Evolutionary conservation across 2,329 filamentous ascomycete genomes (phyloP), one percentile per base, ranked within the genome.

Genomic region (Sarocladiaceae sp.): DNA sequence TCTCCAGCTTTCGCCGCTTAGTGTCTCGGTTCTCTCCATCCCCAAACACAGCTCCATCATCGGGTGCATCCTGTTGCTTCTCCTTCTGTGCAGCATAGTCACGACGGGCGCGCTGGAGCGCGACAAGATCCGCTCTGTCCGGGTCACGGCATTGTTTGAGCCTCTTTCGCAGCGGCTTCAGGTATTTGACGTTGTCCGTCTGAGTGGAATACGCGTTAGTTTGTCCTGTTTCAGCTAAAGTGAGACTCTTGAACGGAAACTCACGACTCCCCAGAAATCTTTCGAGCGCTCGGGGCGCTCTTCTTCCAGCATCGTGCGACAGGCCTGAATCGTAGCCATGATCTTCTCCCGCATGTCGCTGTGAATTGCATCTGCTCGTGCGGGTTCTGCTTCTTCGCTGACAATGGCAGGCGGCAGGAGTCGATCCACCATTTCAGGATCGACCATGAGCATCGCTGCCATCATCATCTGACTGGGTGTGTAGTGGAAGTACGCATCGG

Each of bases 401-500:
- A 6, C 6, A 13, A 24, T 10, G n/a, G 13, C 27, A 3, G 45
- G 68, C 1, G 67, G 63, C 11, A 78, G 56, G 34, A 80, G 51
- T 3, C 63, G 60, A 48, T 78, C 72, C 3, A 73, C 58, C 24
- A 93, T 66, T 0, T 74, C 77, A 32, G 71, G 66, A 58, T 97
- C 91, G 0, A 83, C 86, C 43, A 94, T 74, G 12, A 83, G 72
- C 21, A 96, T 66, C 0, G 90, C 82, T 0, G 88, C 83, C 48
- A 97, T 75, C 82, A 90, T 90, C 60, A 97, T 95, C 62, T 98
- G 93, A 19, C 87, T 85, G 0, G 93, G 93, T 0, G 91, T 91
- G 66, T 87, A 97, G 63, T 95, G 84, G 66, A 97, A 96, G 67
- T 97, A 97, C n/a, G 80, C 89, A 56, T 98, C 93, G 20, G 91